phyloP scores from a whole-genome alignment of 2,329 filamentous ascomycete species.

The Scedosporium minutisporum region DNA sequence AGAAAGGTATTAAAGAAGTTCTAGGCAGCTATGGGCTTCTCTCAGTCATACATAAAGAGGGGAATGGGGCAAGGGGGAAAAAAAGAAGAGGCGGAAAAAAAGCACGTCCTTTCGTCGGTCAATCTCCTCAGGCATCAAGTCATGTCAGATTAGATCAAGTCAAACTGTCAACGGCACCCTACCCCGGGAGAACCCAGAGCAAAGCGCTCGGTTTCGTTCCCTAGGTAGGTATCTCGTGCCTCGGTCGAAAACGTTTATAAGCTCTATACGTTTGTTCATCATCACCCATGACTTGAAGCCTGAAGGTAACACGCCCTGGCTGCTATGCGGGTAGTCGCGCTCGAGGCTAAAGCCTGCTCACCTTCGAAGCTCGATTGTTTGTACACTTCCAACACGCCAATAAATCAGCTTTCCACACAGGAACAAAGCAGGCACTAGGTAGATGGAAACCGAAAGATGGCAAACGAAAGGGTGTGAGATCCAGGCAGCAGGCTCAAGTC shows the following conservation, averaged over 20 bases:
- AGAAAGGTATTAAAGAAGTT: too few species aligned
- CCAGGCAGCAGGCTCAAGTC: background rate
- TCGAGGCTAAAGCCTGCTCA: too few species aligned
- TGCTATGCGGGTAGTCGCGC: too few species aligned
- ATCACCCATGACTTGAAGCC: conserved; percentile 6
- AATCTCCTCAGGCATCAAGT: conserved; percentile 4
- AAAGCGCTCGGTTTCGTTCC: conserved; percentile 8
- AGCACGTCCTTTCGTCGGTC: background rate
- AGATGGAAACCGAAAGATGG: background rate
- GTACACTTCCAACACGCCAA: too few species aligned
- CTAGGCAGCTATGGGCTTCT: too few species aligned
- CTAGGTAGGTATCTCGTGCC: background rate
- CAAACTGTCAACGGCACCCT: conserved; percentile 26
- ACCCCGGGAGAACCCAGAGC: conserved; percentile 6
- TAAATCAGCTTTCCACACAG: background rate
- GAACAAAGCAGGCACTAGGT: background rate
- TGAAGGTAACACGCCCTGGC: background rate
- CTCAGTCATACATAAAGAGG: too few species aligned
- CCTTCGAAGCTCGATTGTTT: too few species aligned
- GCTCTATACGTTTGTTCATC: conserved; percentile 5
- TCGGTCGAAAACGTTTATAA: conserved; percentile 6
- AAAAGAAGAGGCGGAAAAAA: background rate
- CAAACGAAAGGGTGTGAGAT: background rate
- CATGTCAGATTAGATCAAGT: conserved; percentile 60
- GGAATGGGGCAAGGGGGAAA: background rate